Evolutionary conservation across 2,329 filamentous ascomycete species (phyloP), one percentile per base, ranked within the genome.

Genomic region (Trichophyton benhamiae): DNA sequence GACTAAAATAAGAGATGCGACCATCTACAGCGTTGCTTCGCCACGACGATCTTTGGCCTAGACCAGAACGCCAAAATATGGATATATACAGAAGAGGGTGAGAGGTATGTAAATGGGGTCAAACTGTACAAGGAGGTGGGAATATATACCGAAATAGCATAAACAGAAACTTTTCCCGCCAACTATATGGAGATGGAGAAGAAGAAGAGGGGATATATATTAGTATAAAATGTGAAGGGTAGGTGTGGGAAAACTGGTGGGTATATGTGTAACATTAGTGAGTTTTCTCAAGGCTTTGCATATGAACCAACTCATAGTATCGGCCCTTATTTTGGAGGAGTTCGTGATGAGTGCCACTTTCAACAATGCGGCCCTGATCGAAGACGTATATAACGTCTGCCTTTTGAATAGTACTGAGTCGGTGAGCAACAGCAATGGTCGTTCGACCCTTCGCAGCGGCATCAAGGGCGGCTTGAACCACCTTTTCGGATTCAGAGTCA

Each of bases 301-400:
- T 75, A 66, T 88, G 89, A 57, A 92, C 89, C 65, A 94, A 74
- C 76, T 92, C 88, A 8, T 83, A 85, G 70, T 94, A 94, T 57
- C 87, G 80, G 2, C 88, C 87, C 65, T 84, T 84, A 70, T 79
- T 81, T 66, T 79, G 80, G 81, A 88, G 85, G 68, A 92, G 72
- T 70, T 90, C 87, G 0, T 77, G 69, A 71, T 97, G 92, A 7
- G 85, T 90, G 3, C 92, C 92, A 66, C 83, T 82, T 77, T 97
- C 92, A 0, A 95, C 88, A 49, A 97, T 83, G 63, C 84, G 82
- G 6, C 92, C 94, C 68, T 89, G 86, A 72, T 96, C 91, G 71
- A 97, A 94, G n/a, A 97, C 92, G 66, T 95, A 96, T 68, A 97
- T 97, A 57, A 92, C 78, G 71, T 97, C 92, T 0, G 92, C 92